phyloP scores from a whole-genome alignment of 2,329 filamentous ascomycete species.

The Xylaria sp. region DNA sequence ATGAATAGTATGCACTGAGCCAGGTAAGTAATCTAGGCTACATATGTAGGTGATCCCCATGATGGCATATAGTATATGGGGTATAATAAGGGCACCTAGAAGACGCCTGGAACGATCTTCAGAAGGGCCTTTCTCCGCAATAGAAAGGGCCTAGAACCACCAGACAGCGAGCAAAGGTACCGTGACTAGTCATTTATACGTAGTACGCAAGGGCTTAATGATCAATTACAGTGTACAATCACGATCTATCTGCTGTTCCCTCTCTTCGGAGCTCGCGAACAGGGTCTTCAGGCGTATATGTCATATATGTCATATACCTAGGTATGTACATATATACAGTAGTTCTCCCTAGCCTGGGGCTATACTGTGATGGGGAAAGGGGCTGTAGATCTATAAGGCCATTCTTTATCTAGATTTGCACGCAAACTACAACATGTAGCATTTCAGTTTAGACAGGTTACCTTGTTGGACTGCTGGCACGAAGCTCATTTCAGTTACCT shows the following conservation, averaged over 20 bases:
- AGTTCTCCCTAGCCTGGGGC: too few species aligned
- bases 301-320: neutral
- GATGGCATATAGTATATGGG: constrained; percentile 17
- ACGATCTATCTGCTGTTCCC: neutral
- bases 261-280: neutral
- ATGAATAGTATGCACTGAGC: too few species aligned
- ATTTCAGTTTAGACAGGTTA: neutral
- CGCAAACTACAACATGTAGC: constrained; percentile 13
- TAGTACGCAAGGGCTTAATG: constrained; percentile 6
- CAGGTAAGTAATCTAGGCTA: neutral
- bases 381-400: constrained; percentile 12
- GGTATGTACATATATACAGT: too few species aligned
- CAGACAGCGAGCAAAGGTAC: constrained; percentile 6
- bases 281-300: neutral
- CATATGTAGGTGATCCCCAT: neutral
- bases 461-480: constrained; percentile 3
- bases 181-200: constrained; percentile 3
- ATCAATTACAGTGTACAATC: neutral
- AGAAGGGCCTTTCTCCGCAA: constrained; percentile 27
- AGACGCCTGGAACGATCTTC: constrained; percentile 19
- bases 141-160: constrained; percentile 22
- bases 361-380: constrained; percentile 9
- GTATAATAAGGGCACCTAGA: constrained; percentile 15
- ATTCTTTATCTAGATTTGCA: constrained; percentile 7
- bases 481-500: constrained; percentile 8